phyloP scores from a whole-genome alignment of 345 rosid species.

The Chamaenerion angustifolium region DNA sequence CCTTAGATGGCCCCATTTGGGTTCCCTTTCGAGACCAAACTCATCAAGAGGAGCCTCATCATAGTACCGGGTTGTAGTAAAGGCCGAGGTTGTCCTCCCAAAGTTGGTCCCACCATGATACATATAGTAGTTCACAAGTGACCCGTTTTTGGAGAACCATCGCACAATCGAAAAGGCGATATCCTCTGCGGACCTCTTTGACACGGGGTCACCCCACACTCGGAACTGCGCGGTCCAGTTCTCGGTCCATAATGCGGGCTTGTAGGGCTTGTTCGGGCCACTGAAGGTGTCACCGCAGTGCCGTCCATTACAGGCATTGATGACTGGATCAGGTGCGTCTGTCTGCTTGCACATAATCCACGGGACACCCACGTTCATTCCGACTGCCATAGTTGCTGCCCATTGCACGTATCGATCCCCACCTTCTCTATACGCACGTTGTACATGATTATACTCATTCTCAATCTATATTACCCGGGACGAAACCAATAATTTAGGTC shows the following conservation, averaged over 20 bases:
- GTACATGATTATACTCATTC: constrained; percentile 68
- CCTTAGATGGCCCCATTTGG: too few relatives aligned
- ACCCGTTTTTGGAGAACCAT: constrained; percentile 23
- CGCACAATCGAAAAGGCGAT: constrained; percentile 29
- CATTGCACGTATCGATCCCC: constrained; percentile 53
- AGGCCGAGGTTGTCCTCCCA: constrained; percentile 28
- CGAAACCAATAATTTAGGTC: too few relatives aligned
- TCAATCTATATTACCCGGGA: too few relatives aligned
- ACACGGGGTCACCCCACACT: constrained; percentile 23
- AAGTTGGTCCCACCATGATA: constrained; percentile 40
- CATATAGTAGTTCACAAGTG: constrained; percentile 32
- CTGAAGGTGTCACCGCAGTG: constrained; percentile 17
- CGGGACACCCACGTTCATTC: constrained; percentile 51
- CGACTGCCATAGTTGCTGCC: constrained; percentile 62
- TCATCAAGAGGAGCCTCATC: constrained; percentile 37
- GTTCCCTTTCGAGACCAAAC: constrained; percentile 16
- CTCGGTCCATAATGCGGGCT: constrained; percentile 37
- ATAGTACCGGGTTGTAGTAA: constrained; percentile 23
- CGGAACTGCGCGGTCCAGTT: constrained; percentile 33
- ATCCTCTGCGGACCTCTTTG: constrained; percentile 28
- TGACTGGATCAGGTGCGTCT: constrained; percentile 49
- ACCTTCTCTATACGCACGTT: constrained; percentile 29
- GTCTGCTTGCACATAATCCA: constrained; percentile 77
- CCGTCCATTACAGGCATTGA: constrained; percentile 27
- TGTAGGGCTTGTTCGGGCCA: constrained; percentile 16